Evolutionary conservation across 805 yeast genomes (phyloP).

Genomic region (Clavispora santaluciae): DNA sequence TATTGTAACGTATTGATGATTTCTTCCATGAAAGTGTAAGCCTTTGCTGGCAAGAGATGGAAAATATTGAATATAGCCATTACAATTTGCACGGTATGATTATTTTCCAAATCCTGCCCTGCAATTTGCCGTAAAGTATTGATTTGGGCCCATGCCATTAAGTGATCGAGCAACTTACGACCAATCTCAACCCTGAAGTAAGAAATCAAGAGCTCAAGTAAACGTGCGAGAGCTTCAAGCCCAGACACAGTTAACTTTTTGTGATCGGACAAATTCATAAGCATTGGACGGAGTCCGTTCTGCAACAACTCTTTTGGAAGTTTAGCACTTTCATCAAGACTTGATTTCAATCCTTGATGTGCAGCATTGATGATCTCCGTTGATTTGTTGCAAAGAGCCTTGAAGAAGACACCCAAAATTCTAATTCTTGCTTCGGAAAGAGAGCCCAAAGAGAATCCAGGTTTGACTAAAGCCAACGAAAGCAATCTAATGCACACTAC

Average conservation of each 20-base stretch:
- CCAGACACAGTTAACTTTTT: conserved; percentile 86
- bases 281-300: conserved; percentile 90
- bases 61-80: conserved; percentile 88
- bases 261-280: conserved; percentile 92
- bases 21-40: conserved; percentile 87
- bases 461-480: conserved; percentile 77
- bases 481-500: conserved; percentile 84
- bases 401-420: conserved; percentile 90
- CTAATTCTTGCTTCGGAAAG: conserved; percentile 75
- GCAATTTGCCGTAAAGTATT: conserved; percentile 69
- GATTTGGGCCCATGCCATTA: conserved; percentile 94
- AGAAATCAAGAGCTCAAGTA: conserved; percentile 80
- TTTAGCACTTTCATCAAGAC: conserved; percentile 78
- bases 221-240: conserved; percentile 81
- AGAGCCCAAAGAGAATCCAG: conserved; percentile 73
- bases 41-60: conserved; percentile 87
- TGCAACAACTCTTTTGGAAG: conserved; percentile 94
- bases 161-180: conserved; percentile 82
- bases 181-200: conserved; percentile 98
- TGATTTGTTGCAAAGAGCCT: conserved; percentile 81
- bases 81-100: conserved; percentile 79
- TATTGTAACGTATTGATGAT: conserved; percentile 69
- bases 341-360: conserved; percentile 78
- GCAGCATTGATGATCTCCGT: conserved; percentile 90
- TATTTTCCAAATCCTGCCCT: conserved; percentile 72